Base-by-base conservation (phyloP, 192 early-diverging fungal species). In the Mortierella antarctica region DNA sequence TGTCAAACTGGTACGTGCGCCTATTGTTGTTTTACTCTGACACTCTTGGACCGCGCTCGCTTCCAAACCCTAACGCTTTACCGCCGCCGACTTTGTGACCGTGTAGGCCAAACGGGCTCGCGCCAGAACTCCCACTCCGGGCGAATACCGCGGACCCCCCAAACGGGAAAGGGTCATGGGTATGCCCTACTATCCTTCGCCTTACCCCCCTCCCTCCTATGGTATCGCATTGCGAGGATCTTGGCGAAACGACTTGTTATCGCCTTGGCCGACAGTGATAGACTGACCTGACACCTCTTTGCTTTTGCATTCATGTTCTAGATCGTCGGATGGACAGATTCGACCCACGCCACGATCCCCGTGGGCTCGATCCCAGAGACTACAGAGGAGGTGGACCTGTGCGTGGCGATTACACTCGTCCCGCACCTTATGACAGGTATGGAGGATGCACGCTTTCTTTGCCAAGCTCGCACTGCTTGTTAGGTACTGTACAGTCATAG, bases 51-150 rank as follows among this genome's bases (percentile, higher is more conserved):
- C 4, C 39, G 58, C 10, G 11, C 13, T 39, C 41, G 12, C 23
- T 13, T 60, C 46, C 48, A 12, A 62, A 40, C 10, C 46, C 45
- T 31, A 11, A 50, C 31, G 31, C 31, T 31, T 31, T 55, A 6
- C 41, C 7, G 8, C 7, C 40, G n/a, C n/a, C n/a, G n/a, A 9
- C 2, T 55, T 42, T 60, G 49, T 44, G 31, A 64, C n/a, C 41
- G 41, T 41, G 7, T 62, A 93, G 91, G 93, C 93, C 47, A 91
- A 89, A 62, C 85, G 93, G 51, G 74, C 83, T 50, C 73, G 89
- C 55, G 87, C 93, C 7, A 83, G 93, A 60, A 91, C 92, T 31
- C 93, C 93, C 42, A 95, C 93, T 54, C 93, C 93, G 55, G 93
- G 93, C 15, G 88, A 87, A 23, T 95, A 95, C 84, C 87, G 88